Conservation (phyloP, 768 basidiomycete genomes). For the Ramaria rubella region DNA sequence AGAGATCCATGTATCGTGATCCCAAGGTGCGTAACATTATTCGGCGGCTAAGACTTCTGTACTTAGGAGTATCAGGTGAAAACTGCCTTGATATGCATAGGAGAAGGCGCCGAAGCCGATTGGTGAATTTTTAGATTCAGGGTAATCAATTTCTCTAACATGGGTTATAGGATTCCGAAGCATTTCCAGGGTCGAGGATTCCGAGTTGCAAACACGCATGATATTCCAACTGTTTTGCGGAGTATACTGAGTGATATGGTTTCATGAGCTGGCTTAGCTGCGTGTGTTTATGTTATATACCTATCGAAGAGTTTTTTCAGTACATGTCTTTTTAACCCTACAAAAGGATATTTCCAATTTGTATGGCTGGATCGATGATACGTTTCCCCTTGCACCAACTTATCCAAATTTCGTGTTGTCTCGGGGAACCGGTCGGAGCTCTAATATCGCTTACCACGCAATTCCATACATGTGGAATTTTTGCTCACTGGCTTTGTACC, state of each 20-base stretch:
- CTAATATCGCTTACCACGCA: no score
- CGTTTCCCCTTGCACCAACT: no score
- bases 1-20: constrained; percentile 49
- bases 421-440: no score
- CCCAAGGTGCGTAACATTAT: constrained; percentile 31
- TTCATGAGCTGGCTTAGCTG: background rate
- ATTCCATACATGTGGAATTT: no score
- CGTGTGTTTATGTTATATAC: no score
- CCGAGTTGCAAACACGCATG: constrained; percentile 52
- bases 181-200: constrained; percentile 55
- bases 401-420: no score
- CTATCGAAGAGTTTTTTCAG: no score
- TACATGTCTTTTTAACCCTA: no score
- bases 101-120: constrained; percentile 57
- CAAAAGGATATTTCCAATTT: no score
- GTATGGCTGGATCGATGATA: no score
- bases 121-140: constrained; percentile 36
- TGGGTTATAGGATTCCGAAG: constrained; percentile 46
- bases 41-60: background rate
- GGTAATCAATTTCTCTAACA: background rate
- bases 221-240: constrained; percentile 57
- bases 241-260: constrained; percentile 38
- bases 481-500: no score
- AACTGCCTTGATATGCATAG: constrained; percentile 61
- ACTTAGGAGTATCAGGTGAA: constrained; percentile 33